Percentiles rank a stretch among this genome's conserved stretches.
phyloP scores from a whole-genome alignment of 768 basidiomycete species.

The Lentinula detonsa region DNA sequence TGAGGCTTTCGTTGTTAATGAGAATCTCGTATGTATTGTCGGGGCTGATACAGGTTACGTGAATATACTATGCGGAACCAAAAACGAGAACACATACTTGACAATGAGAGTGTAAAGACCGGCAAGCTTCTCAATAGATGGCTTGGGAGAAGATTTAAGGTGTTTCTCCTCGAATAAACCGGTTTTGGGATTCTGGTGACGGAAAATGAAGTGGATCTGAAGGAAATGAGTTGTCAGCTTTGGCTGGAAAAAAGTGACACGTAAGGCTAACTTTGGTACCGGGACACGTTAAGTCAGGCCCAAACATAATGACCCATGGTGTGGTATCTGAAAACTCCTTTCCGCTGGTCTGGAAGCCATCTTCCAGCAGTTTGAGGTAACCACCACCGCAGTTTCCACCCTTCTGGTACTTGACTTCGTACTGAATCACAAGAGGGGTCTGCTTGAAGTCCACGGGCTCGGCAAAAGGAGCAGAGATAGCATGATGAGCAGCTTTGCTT shows the following conservation, averaged over 20 bases:
- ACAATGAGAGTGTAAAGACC: conserved; percentile 93
- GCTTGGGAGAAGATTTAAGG: conserved; percentile 72
- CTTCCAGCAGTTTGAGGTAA: conserved; percentile 92
- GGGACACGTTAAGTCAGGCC: conserved; percentile 91
- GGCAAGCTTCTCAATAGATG: conserved; percentile 83
- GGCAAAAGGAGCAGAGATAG: conserved; percentile 90
- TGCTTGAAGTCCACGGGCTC: conserved; percentile 72
- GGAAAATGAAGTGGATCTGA: conserved; percentile 98
- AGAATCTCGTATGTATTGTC: conserved; percentile 92
- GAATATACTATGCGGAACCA: background rate
- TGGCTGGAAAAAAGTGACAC: background rate
- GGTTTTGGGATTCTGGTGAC: conserved; percentile 89
- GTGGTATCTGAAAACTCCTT: conserved; percentile 94
- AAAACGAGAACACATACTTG: conserved; percentile 49
- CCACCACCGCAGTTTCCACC: conserved; percentile 99
- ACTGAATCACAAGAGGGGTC: conserved; percentile 91
- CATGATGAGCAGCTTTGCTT: conserved; percentile 96
- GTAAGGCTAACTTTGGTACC: conserved; percentile 67
- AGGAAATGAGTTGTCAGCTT: conserved; percentile 6
- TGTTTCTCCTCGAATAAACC: conserved; percentile 98
- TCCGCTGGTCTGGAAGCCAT: conserved; percentile 89
- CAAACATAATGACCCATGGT: conserved; percentile 96
- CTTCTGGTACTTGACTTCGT: conserved; percentile 99
- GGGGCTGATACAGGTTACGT: conserved; percentile 42
- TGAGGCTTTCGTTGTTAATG: conserved; percentile 81